A percentile compares a stretch with the other conserved stretches of the same genome.
Evolutionary conservation across 1,284 basidiomycete species (phyloP).

Genomic region (Hemileia vastatrix): DNA sequence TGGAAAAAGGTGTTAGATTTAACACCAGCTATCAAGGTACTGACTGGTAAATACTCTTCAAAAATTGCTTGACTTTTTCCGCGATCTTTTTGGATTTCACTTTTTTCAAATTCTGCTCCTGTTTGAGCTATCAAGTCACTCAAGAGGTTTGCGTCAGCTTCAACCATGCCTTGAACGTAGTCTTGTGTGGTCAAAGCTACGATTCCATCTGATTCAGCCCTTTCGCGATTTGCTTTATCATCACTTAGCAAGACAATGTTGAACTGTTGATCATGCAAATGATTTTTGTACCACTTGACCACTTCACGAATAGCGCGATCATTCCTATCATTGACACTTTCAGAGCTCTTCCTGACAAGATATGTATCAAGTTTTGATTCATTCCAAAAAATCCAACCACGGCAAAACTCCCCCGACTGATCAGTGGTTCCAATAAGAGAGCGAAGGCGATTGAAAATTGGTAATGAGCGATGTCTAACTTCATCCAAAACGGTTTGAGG

Average conservation of each 20-base stretch:
- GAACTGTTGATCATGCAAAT: conserved; percentile 50
- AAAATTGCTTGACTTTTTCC: conserved; percentile 28
- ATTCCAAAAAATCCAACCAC: conserved; percentile 26
- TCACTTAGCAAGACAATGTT: conserved; percentile 73
- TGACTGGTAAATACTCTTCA: conserved; percentile 65
- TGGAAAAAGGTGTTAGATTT: conserved; percentile 75
- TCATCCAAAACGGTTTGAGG: conserved; percentile 94
- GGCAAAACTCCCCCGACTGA: conserved; percentile 51
- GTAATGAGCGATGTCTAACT: conserved; percentile 85
- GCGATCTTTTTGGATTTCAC: conserved; percentile 12
- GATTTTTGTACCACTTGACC: conserved; percentile 70
- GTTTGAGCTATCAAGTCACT: conserved; percentile 67
- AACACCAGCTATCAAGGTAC: conserved; percentile 68
- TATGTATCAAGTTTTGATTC: conserved; percentile 59
- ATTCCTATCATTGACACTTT: conserved; percentile 82
- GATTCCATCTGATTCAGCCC: conserved; percentile 63
- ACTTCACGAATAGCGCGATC: conserved; percentile 82
- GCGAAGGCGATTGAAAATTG: conserved; percentile 82
- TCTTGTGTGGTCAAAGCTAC: conserved; percentile 57
- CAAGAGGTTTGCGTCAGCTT: conserved; percentile 54
- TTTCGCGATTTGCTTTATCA: conserved; percentile 72
- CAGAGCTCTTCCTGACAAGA: conserved; percentile 59
- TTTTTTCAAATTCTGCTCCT: conserved; percentile 47
- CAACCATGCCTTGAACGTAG: conserved; percentile 63
- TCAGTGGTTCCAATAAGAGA: conserved; percentile 64